A percentile compares a stretch with the other conserved stretches of the same genome.
phyloP scores from a whole-genome alignment of 2,329 filamentous ascomycete species.

The Fusarium nygamai region DNA sequence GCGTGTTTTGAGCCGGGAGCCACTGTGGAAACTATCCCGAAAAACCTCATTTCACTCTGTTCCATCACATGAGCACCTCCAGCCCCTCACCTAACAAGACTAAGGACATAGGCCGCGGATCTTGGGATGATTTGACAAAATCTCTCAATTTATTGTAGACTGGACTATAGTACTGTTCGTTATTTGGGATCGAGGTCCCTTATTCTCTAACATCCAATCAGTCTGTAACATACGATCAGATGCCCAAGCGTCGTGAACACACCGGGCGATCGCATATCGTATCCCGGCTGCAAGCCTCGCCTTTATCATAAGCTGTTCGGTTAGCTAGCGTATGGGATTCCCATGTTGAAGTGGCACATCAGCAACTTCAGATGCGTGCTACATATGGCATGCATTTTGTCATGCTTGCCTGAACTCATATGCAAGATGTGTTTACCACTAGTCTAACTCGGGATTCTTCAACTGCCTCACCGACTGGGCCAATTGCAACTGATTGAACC shows the following conservation, averaged over 20 bases:
- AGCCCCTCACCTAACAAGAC: background rate
- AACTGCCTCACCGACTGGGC: background rate
- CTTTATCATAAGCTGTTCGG: background rate
- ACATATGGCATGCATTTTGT: background rate
- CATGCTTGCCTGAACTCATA: conserved; percentile 5
- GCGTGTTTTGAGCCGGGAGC: conserved; percentile 2
- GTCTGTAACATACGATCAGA: background rate
- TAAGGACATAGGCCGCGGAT: background rate
- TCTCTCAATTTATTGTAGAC: background rate
- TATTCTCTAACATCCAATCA: background rate
- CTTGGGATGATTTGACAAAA: background rate
- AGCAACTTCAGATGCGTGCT: background rate
- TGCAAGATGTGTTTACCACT: background rate
- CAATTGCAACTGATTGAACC: background rate
- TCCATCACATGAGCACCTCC: background rate
- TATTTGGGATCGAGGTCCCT: background rate
- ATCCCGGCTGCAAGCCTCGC: background rate
- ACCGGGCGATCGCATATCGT: background rate
- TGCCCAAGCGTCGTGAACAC: background rate
- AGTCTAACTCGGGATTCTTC: background rate
- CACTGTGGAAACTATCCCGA: conserved; percentile 23
- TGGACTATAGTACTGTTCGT: background rate
- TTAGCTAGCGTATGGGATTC: background rate
- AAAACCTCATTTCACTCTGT: conserved; percentile 8
- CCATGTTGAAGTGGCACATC: background rate